phyloP scores from a whole-genome alignment of 345 rosid species.

The Ceriops tagal region DNA sequence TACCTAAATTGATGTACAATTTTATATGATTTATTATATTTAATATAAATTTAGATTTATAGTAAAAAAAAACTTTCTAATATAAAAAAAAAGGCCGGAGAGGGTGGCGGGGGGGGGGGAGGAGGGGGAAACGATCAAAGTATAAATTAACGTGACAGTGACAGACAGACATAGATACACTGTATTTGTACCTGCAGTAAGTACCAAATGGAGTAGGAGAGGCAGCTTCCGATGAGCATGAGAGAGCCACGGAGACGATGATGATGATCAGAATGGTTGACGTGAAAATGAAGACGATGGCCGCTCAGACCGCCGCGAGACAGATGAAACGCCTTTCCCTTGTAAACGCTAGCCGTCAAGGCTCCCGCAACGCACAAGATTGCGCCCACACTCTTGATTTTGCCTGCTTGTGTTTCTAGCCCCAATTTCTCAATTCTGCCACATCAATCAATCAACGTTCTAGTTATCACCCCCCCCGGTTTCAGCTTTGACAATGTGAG shows the following conservation, averaged over 20 bases:
- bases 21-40: too few relatives aligned
- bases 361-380: constrained; percentile 43
- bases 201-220: constrained; percentile 41
- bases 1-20: too few relatives aligned
- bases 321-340: constrained; percentile 32
- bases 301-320: background rate
- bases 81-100: too few relatives aligned
- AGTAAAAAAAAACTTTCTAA: too few relatives aligned
- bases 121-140: background rate
- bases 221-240: constrained; percentile 30
- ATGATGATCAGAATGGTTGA: background rate
- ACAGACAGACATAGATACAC: background rate
- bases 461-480: too few relatives aligned
- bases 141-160: too few relatives aligned
- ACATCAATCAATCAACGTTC: too few relatives aligned
- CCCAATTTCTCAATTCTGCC: constrained; percentile 36
- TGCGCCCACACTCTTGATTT: constrained; percentile 35
- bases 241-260: constrained; percentile 38
- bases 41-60: too few relatives aligned
- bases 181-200: constrained; percentile 35
- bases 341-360: constrained; percentile 25
- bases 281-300: background rate
- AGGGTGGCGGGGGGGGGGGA: too few relatives aligned
- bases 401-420: constrained; percentile 28
- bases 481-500: too few relatives aligned